Base-by-base conservation (phyloP, 129 eudicot species). In the Flaveria brownii region DNA sequence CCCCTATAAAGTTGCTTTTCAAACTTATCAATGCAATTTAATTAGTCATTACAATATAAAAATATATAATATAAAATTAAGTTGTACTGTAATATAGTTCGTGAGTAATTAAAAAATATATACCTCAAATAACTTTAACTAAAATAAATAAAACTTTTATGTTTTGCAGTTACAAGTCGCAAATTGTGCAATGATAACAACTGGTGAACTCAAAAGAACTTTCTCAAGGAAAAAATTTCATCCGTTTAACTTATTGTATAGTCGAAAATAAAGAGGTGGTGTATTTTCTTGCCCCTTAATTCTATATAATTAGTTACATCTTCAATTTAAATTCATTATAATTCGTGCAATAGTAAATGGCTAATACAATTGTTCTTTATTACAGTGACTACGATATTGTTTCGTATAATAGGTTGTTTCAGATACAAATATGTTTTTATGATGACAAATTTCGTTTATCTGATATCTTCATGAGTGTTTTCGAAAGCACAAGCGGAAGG, bases 1-100 rank as follows among this genome's bases (percentile, higher is more conserved):
- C 62, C 52, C 73, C 49, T 42, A 18, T 57, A 68, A 56, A 77
- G 75, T 79, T 64, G 49, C 57, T 42, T 63, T 54, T 14, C 30
- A 39, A 62, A 72, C 72, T 49, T 71, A 62, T 20, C 23, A 47
- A 56, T 41, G 25, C 8, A 25, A 59, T 15, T 14, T 47, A 9
- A 22, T 22, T 60, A 25, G 15, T 56, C 17, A 9, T 25, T 25
- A 14, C 26, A 60, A 1, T 3, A 10, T 59, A 59, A 59, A 20
- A 59, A 25, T 3, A 22, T 0, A 22, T 22, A 22, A 6, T 17
- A 59, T 59, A 59, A 59, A 30, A 30, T 30, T 30, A 30, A 3
- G 36, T 30, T 3, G 36, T 30, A 36, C 7, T 5, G 41, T 36
- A 36, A 36, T 36, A 36, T 22, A 56, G 30, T 56, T 56, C 30